A percentile compares a stretch with the other conserved stretches of the same genome.
Conservation (phyloP, 2,329 filamentous ascomycete species). For the Colletotrichum cordylinicola region DNA sequence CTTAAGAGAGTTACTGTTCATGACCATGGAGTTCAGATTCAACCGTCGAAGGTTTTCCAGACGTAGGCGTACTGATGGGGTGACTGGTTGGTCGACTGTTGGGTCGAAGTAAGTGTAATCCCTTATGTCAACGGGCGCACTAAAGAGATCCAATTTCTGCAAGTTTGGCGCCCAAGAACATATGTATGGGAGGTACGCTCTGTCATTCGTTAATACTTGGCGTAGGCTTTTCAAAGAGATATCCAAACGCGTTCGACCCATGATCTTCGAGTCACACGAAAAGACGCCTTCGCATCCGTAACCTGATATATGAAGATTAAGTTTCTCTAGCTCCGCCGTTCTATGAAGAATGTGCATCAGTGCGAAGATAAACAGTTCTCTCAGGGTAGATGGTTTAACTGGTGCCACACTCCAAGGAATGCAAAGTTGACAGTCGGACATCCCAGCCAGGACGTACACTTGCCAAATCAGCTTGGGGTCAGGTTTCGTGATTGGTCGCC, state of each 20-base stretch:
- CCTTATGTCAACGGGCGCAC: too few species aligned
- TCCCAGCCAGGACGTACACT: background rate
- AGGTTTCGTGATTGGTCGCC: rapidly evolving
- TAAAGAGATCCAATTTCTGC: too few species aligned
- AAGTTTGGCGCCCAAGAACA: background rate
- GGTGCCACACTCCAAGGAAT: background rate
- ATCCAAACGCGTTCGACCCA: background rate
- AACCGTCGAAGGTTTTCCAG: background rate
- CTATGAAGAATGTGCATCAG: background rate
- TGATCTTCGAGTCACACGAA: background rate
- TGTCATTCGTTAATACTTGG: background rate
- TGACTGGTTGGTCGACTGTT: too few species aligned
- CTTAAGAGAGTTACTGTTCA: rapidly evolving
- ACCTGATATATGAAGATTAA: rapidly evolving
- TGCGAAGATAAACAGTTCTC: background rate
- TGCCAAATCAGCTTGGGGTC: background rate
- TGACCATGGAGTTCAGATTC: rapidly evolving
- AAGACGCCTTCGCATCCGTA: background rate
- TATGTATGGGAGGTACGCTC: background rate
- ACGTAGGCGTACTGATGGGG: background rate
- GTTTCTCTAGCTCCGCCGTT: background rate
- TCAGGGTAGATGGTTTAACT: rapidly evolving
- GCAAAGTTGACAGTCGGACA: background rate
- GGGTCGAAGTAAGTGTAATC: too few species aligned
- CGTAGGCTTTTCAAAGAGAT: background rate